phyloP scores from a whole-genome alignment of 2,329 filamentous ascomycete species.

The Apiospora marii region DNA sequence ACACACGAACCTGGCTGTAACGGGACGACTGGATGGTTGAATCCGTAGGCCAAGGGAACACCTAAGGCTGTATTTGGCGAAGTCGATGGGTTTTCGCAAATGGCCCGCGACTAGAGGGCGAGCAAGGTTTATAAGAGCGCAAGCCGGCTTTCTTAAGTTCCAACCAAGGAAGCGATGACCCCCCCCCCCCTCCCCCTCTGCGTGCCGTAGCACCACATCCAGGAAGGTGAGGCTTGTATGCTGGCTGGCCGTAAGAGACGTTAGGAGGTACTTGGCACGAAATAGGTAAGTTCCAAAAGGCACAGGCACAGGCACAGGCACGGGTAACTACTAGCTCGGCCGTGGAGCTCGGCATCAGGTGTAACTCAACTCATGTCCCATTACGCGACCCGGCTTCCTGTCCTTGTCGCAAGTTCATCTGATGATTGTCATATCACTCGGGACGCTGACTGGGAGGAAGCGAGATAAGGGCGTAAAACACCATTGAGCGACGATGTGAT shows the following conservation, averaged over 20 bases:
- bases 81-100: not conserved
- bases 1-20: not conserved
- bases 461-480: not conserved
- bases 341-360: constrained; percentile 1
- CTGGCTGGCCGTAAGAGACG: not conserved
- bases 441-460: not conserved
- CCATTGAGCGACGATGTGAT: not conserved
- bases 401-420: constrained; percentile 19
- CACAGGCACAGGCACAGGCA: no score
- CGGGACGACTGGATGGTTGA: not conserved
- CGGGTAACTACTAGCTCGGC: not conserved
- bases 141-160: constrained; percentile 5
- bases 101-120: not conserved
- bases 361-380: not conserved
- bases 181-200: not conserved
- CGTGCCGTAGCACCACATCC: not conserved
- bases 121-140: constrained; percentile 8
- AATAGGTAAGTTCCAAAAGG: not conserved
- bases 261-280: not conserved
- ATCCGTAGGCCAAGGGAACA: not conserved
- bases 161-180: constrained; percentile 14
- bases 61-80: not conserved
- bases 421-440: constrained; percentile 10
- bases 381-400: not conserved
- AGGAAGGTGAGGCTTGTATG: constrained; percentile 6